Percentiles rank a stretch among this genome's conserved stretches.
Conservation (phyloP, 2,329 filamentous ascomycete species). For the Cylindrodendrum hubeiense region DNA sequence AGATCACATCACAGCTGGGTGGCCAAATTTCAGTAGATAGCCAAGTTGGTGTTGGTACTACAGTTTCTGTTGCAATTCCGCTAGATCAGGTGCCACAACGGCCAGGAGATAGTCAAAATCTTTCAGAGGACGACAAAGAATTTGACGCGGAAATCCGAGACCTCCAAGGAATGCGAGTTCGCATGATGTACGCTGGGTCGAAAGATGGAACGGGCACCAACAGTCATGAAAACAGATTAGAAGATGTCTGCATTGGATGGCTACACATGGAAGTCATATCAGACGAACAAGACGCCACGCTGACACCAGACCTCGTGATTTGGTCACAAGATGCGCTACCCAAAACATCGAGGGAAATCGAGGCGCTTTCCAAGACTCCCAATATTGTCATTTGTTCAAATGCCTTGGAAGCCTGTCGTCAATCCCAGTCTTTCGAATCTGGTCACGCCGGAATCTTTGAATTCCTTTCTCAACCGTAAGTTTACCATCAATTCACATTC, state of each 20-base stretch:
- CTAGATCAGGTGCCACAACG: conserved; percentile 32
- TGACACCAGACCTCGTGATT: conserved; percentile 45
- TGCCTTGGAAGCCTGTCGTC: conserved; percentile 46
- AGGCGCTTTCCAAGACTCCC: conserved; percentile 25
- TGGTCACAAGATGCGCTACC: conserved; percentile 33
- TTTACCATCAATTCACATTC: background rate
- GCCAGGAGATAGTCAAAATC: background rate
- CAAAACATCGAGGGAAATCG: background rate
- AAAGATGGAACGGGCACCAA: conserved; percentile 11
- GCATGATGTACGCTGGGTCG: background rate
- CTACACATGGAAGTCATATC: conserved; percentile 36
- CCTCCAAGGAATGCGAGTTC: conserved; percentile 48
- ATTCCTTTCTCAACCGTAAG: conserved; percentile 55
- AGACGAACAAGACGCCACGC: background rate
- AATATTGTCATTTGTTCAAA: conserved; percentile 51
- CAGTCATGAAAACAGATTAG: conserved; percentile 11
- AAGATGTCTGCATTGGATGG: conserved; percentile 25
- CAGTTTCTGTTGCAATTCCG: conserved; percentile 49
- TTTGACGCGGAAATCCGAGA: conserved; percentile 46
- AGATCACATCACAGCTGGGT: conserved; percentile 68
- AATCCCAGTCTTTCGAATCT: conserved; percentile 34
- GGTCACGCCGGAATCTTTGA: conserved; percentile 46
- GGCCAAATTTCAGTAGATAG: conserved; percentile 71
- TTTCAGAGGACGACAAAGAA: conserved; percentile 36
- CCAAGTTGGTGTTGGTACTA: conserved; percentile 52